Conservation (phyloP, 2,329 filamentous ascomycete species). For the Pseudogymnoascus pannorum region DNA sequence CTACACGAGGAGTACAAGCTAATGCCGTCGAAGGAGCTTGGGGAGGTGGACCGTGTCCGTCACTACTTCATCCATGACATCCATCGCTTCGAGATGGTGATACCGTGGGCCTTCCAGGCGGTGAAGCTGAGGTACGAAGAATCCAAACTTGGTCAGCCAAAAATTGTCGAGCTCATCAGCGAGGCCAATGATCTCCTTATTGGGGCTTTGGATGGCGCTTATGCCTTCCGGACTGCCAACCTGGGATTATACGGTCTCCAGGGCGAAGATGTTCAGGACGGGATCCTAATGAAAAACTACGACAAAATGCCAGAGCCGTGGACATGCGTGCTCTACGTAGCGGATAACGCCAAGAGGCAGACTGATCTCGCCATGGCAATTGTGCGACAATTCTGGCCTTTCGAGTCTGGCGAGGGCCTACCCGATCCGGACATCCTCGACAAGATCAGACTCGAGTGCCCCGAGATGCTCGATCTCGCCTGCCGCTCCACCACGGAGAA, state of each 20-base stretch:
- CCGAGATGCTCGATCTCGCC: constrained; percentile 47
- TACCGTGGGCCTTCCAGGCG: constrained; percentile 72
- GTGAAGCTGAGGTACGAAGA: constrained; percentile 66
- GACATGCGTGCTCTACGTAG: constrained; percentile 64
- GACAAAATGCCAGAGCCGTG: constrained; percentile 71
- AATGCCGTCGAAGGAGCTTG: constrained; percentile 52
- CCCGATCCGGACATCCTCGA: constrained; percentile 26
- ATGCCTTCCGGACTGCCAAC: constrained; percentile 65
- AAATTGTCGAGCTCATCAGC: constrained; percentile 26
- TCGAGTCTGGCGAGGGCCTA: constrained; percentile 22
- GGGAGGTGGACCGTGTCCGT: constrained; percentile 73
- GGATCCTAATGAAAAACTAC: constrained; percentile 57
- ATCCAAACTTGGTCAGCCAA: constrained; percentile 46
- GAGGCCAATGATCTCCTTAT: constrained; percentile 73
- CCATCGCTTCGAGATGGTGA: constrained; percentile 62
- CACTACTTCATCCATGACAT: constrained; percentile 80
- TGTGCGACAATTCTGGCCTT: constrained; percentile 28
- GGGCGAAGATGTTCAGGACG: constrained; percentile 52
- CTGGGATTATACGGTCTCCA: constrained; percentile 63
- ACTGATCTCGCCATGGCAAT: constrained; percentile 42
- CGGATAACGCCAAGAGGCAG: constrained; percentile 54
- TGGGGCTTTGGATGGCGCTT: constrained; percentile 54
- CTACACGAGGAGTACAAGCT: constrained; percentile 73
- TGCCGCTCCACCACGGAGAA: constrained; percentile 54
- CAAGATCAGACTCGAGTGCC: constrained; percentile 44